Base-by-base conservation (phyloP, 2,329 filamentous ascomycete species). In the Colletotrichum sidae region DNA sequence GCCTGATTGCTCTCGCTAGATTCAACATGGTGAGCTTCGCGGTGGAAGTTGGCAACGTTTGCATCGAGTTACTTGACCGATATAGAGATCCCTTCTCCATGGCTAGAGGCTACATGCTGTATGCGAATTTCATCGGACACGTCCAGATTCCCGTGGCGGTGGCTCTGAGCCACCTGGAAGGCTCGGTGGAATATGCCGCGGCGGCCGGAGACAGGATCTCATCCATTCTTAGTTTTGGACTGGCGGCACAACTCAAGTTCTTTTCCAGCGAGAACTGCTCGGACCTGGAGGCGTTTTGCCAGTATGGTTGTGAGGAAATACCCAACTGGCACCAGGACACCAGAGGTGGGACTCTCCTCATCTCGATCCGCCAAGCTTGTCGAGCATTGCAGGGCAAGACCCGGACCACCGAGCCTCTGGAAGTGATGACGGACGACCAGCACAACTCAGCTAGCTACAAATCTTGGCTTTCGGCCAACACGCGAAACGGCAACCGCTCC, bases 371-470 rank as follows among this genome's bases (percentile, higher is more conserved):
- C 54, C 92, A 94, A 73, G 83, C 86, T 33, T 86, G 84, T 55
- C 86, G 90, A 53, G 90, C 92, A 25, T 77, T 94, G 17, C 90
- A 93, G 73, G 92, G 92, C 58, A 94, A 93, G 75, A 94, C 92
- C 0, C 77, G 77, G 10, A 77, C 77, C 3, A 76, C 79, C 10
- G 79, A 84, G 9, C 77, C 88, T 0, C 72, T 81, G 0, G 80
- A 84, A 15, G 82, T 94, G 10, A 85, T 94, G 80, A 86, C 83
- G 45, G 92, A 94, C 69, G 81, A 87, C n/a, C 82, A 87, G 49
- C 92, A 94, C 71, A 83, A 86, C 60, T 82, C 86, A 1, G 69
- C 75, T 2, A 75, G 76, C 2, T 91, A 90, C 76, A 89, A 83
- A 83, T 84, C 76, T 51, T 92, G 87, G 87, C 78, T 84, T 56